Evolutionary conservation across 805 yeast genomes (phyloP).

Genomic region (Tetrapisispora taiwanensis): DNA sequence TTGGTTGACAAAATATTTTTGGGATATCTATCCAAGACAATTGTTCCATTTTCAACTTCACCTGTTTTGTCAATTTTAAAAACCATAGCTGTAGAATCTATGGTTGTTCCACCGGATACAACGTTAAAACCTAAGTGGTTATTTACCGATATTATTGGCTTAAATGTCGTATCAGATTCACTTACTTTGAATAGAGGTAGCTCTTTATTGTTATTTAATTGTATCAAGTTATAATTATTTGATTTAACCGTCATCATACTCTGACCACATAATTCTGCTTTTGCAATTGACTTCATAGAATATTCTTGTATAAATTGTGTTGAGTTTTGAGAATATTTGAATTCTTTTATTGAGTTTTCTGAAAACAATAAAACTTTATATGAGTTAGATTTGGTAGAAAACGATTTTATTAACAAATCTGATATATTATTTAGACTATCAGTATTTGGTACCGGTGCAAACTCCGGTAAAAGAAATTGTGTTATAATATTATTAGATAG

Average conservation of each 20-base stretch:
- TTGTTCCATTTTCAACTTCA: slow-evolving; percentile 25
- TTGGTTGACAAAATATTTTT: slow-evolving; percentile 11
- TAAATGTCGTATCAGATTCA: slow-evolving; percentile 15
- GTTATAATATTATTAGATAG: slow-evolving; percentile 13
- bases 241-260: slow-evolving; percentile 16
- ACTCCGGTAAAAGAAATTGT: slow-evolving; percentile 26
- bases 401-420: slow-evolving; percentile 13
- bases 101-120: slow-evolving; percentile 22
- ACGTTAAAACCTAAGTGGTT: slow-evolving; percentile 17
- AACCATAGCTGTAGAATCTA: slow-evolving; percentile 22
- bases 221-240: slow-evolving; percentile 20
- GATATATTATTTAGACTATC: slow-evolving; percentile 9
- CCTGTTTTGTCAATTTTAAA: slow-evolving; percentile 24
- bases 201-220: slow-evolving; percentile 9
- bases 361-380: slow-evolving; percentile 12
- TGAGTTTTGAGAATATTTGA: slow-evolving; percentile 9
- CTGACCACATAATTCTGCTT: slow-evolving; percentile 10
- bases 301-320: slow-evolving; percentile 6
- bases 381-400: slow-evolving; percentile 9
- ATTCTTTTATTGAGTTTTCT: slow-evolving; percentile 8
- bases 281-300: slow-evolving; percentile 10
- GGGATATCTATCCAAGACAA: slow-evolving; percentile 23
- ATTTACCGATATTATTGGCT: slow-evolving; percentile 18
- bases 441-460: slow-evolving; percentile 27
- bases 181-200: slow-evolving; percentile 23